Evolutionary conservation across 208 protist genomes (phyloP), one percentile per base, ranked within the genome.

Genomic region (Leishmania martiniquensis): DNA sequence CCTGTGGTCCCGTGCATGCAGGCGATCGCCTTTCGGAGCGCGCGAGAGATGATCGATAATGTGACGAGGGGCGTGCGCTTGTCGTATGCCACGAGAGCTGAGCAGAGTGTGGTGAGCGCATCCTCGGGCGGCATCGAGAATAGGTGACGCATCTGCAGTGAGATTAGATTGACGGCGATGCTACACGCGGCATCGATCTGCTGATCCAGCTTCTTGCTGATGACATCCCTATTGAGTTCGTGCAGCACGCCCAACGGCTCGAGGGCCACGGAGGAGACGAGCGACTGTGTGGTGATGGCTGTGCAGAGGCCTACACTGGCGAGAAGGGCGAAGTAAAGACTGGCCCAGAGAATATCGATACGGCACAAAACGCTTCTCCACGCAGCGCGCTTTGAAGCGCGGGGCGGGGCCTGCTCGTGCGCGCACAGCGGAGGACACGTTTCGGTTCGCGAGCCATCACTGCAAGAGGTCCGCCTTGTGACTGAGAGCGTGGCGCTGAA

Each of bases 291-390:
- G 76, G 75, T 65, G 68, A 51, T 1, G 45, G 68, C 37, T 25
- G 34, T 75, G 44, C 22, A 69, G 22, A 47, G 6, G 1, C 32
- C 37, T 2, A 81, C 70, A 29, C 22, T 29, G 25, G 29, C 32
- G 13, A 79, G 54, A 52, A 80, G 45, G 1, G 42, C 1, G 29
- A 69, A 80, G 69, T 70, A 80, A 57, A 74, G n/a, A 13, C 57
- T 49, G 1, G 76, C 57, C 55, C 51, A 69, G 76, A 54, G 66
- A 15, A 80, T 51, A 34, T 80, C 76, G 45, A 80, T 22, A 45
- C 76, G 76, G 29, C 34, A 74, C n/a, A 80, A 6, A 25, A 80
- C 59, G 51, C 39, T 22, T 13, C 34, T 7, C 34, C 51, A 74
- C 32, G 51, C 45, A 7, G 45, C 49, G 67, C 44, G 42, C n/a